Base-by-base conservation (phyloP, 768 basidiomycete genomes). In the Fomitopsis pulvina region DNA sequence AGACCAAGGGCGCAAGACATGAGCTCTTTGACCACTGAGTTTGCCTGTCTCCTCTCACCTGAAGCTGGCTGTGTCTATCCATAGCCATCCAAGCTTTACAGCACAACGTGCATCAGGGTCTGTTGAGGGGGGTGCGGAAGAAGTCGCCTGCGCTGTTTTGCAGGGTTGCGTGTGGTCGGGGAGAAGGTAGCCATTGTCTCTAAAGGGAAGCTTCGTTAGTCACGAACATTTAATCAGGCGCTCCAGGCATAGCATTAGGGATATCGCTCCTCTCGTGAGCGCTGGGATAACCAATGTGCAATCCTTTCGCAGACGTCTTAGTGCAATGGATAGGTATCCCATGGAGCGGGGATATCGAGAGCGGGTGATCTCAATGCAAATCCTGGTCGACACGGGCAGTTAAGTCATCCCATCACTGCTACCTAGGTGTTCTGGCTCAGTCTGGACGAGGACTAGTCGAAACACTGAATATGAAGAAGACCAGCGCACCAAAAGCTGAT, bases 11-110 rank as follows among this genome's bases (percentile, higher is more conserved):
- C 18, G 5, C 34, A 37, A 39, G 25, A 40, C n/a, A n/a, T 27
- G 2, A 25, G 28, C 28, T 30, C 6, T 16, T 10, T 30, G 24
- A 29, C n/a, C n/a, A n/a, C n/a, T n/a, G n/a, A 41, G 42, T 6
- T 10, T 2, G 21, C 22, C 22, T n/a, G 40, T 4, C 7, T 2
- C 22, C 1, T 60, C 78, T 37, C 45, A 89, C 92, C 91, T 93
- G 64, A 92, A 95, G 61, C 91, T 92, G 1, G 93, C 92, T 11
- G 76, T 91, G 61, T 95, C 93, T 44, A 94, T 78, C 92, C 92
- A 95, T 1, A 72, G 52, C 79, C 91, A 91, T 1, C 81, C 82
- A 48, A 95, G 71, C 62, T 81, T 81, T 22, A 93, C 91, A 4
- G 85, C 87, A 65, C 92, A 95, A 24, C 86, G 75, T 14, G 52